Evolutionary conservation across 257 asterid genomes (phyloP), one percentile per base, ranked within the genome.

Genomic region (Pogostemon cablin): DNA sequence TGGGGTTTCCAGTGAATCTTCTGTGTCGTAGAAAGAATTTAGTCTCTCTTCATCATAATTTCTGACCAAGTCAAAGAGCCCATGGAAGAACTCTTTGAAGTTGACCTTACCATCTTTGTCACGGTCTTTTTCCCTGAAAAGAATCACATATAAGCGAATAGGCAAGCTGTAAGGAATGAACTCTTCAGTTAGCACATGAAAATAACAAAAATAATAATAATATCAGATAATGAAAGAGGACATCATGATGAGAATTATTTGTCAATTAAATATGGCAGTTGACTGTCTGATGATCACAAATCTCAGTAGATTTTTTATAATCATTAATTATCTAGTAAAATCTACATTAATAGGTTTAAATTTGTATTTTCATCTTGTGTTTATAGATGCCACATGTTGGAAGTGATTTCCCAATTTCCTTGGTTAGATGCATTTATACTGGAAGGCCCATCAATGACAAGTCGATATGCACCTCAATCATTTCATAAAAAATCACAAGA

Each of bases 11-110:
- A 7, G 52, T 54, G 67, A 64, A 43, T 85, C 86, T 68, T 79
- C 84, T 25, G 87, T 78, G 6, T 72, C 87, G 34, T 81, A 77
- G 2, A 75, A 71, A 76, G 81, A 64, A 78, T 77, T 71, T 55
- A 83, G 86, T 57, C 69, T 71, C 81, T 79, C 91, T 58, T 87
- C 95, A 67, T 82, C 99, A 72, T 89, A 90, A 74, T 85, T 83
- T 76, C 93, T 87, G 49, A 91, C 83, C 77, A 85, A 65, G 86
- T 93, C 96, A 81, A 82, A 93, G 68, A 91, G 88, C 66, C 97
- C 96, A 1, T 87, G 96, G 84, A 89, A 93, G 81, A 93, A 91
- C 83, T 93, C 99, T 49, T 83, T 81, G 90, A 91, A 91, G 83
- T 76, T 83, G 65, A 93, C 74, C 74, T 85, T 87, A 32, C 89